Base-by-base conservation (phyloP, 2,329 filamentous ascomycete genomes). In the Aspergillus aculeatinus region DNA sequence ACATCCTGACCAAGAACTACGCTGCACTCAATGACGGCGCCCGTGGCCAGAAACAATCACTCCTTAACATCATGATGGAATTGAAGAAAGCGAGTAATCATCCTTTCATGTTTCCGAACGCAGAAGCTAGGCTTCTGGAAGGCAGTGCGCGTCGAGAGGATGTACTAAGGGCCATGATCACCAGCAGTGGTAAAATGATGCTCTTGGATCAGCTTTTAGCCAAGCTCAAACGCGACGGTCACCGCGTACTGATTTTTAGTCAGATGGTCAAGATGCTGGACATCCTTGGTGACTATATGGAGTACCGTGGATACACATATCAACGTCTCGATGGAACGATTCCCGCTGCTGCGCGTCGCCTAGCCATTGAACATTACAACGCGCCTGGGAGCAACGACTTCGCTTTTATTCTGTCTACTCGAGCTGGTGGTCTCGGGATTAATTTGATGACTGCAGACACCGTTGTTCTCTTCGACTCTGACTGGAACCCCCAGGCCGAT, bases 201-300 rank as follows among this genome's bases (percentile, higher is more conserved):
- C 83, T 99, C 52, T 85, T 99, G 7, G 95, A 99, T 69, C 92
- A 93, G 73, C 87, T 99, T n/a, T 83, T 99, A 11, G 89, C 90
- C 5, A 99, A 99, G 77, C 80, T 99, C 66, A 96, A 90, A 75
- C 91, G 89, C 67, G 95, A 99, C 71, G 92, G 91, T 51, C 95
- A 99, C 76, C 91, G 95, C 57, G 96, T 99, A 12, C 80, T 99
- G 64, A 98, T 99, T 65, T 99, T 99, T 81, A 98, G 94, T 74
- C 95, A 99, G 74, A 99, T 99, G 95, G 96, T 99, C 39, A 96
- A 92, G 73, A 98, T 99, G 90, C 85, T 99, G 23, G 93, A 99
- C 71, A 95, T 99, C 56, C 83, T 99, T 1, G 91, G 92, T 50
- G 94, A 99, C 70, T 99, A 99, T 73, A 86, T 98, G 65, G 90